Percentiles rank a stretch among this genome's conserved stretches.
These are phyloP conservation scores for Cokeromyces recurvatus DNA, from an alignment of 371 early-diverging fungal genomes.

Conservation along the genomic window DNA sequence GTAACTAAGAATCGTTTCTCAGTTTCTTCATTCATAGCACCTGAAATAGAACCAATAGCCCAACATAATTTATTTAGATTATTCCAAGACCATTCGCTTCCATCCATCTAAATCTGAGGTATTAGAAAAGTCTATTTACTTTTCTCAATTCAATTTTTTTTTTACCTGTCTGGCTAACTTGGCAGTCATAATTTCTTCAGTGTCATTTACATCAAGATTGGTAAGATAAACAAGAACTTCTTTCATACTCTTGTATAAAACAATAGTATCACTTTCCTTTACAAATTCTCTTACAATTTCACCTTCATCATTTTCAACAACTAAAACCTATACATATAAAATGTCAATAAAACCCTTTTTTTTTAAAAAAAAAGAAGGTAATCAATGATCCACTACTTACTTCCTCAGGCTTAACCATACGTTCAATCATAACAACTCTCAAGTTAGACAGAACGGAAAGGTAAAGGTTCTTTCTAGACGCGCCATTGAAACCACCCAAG, in stretches of 20 bases:
- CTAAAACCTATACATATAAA: slow-evolving; percentile 63
- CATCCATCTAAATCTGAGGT: slow-evolving; percentile 67
- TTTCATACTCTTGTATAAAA: slow-evolving; percentile 97
- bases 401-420: slow-evolving; percentile 98
- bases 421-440: slow-evolving; percentile 91
- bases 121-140: not conserved
- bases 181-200: slow-evolving; percentile 90
- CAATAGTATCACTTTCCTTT: slow-evolving; percentile 98
- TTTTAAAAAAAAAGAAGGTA: too few relatives aligned
- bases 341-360: too few relatives aligned
- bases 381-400: too few relatives aligned
- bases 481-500: slow-evolving; percentile 19
- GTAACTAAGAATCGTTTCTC: slow-evolving; percentile 98
- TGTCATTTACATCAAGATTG: slow-evolving; percentile 90
- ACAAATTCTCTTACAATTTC: slow-evolving; percentile 98
- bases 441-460: slow-evolving; percentile 74
- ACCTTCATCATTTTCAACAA: slow-evolving; percentile 99
- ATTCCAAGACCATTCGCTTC: slow-evolving; percentile 92
- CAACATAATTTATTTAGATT: slow-evolving; percentile 98
- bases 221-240: slow-evolving; percentile 97
- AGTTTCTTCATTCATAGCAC: slow-evolving; percentile 93
- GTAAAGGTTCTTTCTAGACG: slow-evolving; percentile 62
- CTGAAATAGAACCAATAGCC: slow-evolving; percentile 98
- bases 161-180: slow-evolving; percentile 84
- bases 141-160: too few relatives aligned